A percentile compares a stretch with the other conserved stretches of the same genome.
These are phyloP conservation scores for Colletotrichum incanum DNA, from an alignment of 2,329 filamentous ascomycete species.

Conservation along the genomic window DNA sequence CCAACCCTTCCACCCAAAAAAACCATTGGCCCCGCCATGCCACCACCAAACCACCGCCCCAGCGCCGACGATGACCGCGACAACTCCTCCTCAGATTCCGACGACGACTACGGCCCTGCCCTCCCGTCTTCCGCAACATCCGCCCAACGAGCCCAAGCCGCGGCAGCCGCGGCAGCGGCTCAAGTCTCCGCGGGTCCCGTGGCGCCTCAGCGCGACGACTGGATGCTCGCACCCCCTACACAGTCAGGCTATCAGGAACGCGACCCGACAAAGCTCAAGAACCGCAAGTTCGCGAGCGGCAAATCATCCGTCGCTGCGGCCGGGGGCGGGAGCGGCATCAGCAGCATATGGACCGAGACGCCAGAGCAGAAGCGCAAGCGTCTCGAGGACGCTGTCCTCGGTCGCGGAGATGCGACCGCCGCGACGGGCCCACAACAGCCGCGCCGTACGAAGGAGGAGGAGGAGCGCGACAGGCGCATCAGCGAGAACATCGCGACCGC, in stretches of 20 bases:
- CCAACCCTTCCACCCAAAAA: slow-evolving; percentile 51
- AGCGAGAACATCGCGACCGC: slow-evolving; percentile 67
- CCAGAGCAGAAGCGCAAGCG: slow-evolving; percentile 88
- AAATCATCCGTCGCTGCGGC: slow-evolving; percentile 51
- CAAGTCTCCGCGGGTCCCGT: slow-evolving; percentile 50
- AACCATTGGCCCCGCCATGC: slow-evolving; percentile 60
- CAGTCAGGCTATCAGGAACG: slow-evolving; percentile 71
- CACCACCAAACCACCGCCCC: slow-evolving; percentile 57
- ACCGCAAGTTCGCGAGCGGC: slow-evolving; percentile 85
- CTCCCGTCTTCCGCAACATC: slow-evolving; percentile 62
- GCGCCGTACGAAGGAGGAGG: slow-evolving; percentile 71
- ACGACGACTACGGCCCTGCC: slow-evolving; percentile 73
- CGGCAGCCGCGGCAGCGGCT: slow-evolving; percentile 52
- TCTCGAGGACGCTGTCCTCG: slow-evolving; percentile 86
- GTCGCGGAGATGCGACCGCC: slow-evolving; percentile 65
- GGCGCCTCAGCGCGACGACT: slow-evolving; percentile 82
- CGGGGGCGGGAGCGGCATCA: slow-evolving; percentile 58
- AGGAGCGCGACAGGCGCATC: slow-evolving; percentile 66
- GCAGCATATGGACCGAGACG: slow-evolving; percentile 91
- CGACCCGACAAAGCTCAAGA: slow-evolving; percentile 88
- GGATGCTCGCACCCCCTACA: slow-evolving; percentile 83
- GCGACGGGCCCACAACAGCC: slow-evolving; percentile 56
- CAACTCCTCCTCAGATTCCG: slow-evolving; percentile 58
- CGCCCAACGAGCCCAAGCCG: slow-evolving; percentile 52
- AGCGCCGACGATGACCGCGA: slow-evolving; percentile 47